A percentile compares a stretch with the other conserved stretches of the same genome.
Conservation (phyloP, 2,329 filamentous ascomycete genomes). For the Xylaria sp. region DNA sequence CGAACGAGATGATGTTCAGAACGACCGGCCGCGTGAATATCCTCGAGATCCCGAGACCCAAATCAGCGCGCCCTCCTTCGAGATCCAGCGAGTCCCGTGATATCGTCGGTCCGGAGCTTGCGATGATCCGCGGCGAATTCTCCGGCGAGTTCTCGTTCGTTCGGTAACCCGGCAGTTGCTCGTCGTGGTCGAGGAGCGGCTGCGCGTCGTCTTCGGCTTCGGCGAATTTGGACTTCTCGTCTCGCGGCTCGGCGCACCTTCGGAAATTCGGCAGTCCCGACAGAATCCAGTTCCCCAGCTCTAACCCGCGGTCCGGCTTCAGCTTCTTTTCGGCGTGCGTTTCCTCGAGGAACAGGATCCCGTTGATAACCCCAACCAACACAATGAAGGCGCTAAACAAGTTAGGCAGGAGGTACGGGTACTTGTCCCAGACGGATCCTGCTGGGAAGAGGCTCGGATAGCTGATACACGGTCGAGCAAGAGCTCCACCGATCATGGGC, state of each 20-base stretch:
- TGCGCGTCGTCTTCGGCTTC: slow-evolving; percentile 58
- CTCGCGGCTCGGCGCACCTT: slow-evolving; percentile 40
- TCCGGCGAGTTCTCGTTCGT: slow-evolving; percentile 59
- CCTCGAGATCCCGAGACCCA: slow-evolving; percentile 45
- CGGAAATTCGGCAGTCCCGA: slow-evolving; percentile 45
- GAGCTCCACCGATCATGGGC: slow-evolving; percentile 84
- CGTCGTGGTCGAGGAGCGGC: slow-evolving; percentile 63
- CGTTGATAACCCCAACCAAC: slow-evolving; percentile 64
- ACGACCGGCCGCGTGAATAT: slow-evolving; percentile 85
- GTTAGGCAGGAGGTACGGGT: slow-evolving; percentile 72
- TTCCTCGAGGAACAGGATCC: slow-evolving; percentile 78
- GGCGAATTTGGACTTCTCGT: slow-evolving; percentile 42
- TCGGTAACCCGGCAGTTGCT: slow-evolving; percentile 70
- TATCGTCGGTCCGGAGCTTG: slow-evolving; percentile 31
- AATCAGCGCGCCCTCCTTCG: slow-evolving; percentile 28
- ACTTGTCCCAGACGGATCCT: slow-evolving; percentile 80
- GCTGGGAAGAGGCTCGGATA: slow-evolving; percentile 74
- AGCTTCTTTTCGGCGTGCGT: slow-evolving; percentile 84
- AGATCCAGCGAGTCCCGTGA: slow-evolving; percentile 44
- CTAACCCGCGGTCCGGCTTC: slow-evolving; percentile 73
- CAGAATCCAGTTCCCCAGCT: slow-evolving; percentile 73
- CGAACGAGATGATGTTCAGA: slow-evolving; percentile 86
- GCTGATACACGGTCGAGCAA: slow-evolving; percentile 83
- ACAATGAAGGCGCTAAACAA: slow-evolving; percentile 66
- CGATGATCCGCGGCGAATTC: slow-evolving; percentile 43